Evolutionary conservation across 2,329 filamentous ascomycete genomes (phyloP), one percentile per base, ranked within the genome.

Genomic region (Daldinia eschscholtzii): DNA sequence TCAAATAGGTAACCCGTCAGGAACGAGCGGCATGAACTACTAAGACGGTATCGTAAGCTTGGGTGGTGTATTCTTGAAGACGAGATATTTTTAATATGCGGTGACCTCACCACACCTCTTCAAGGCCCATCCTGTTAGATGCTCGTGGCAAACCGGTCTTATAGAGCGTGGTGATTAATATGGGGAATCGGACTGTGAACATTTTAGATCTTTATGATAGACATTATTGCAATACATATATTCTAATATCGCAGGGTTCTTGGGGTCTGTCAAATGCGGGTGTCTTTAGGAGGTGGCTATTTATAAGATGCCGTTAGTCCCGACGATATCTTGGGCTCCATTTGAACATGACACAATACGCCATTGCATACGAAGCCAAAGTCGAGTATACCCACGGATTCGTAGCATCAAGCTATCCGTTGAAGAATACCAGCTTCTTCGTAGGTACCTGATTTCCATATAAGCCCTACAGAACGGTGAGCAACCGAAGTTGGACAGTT

Each of bases 141-240:
- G 61, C 39, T 33, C 56, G 46, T 52, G 20, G 46, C 18, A 50
- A 57, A 58, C 23, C 46, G 28, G 18, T 12, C 33, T 4, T 33
- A 26, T n/a, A 50, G 41, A 13, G 65, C 46, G 65, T 68, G 59
- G 58, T 9, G 59, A 52, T 61, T 64, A 68, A 71, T 71, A 66
- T 62, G 60, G 60, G 63, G 56, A 68, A 46, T 15, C 62, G 62
- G 59, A 30, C 57, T 68, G 56, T 18, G 12, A 60, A 41, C 33
- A 39, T 39, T 37, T 64, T 18, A 58, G 57, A 61, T 66, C 52
- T 68, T 30, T 30, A 56, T 44, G 56, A 61, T 52, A 53, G 48
- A 4, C 13, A 61, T 12, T n/a, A 12, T 37, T 35, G 15, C 6
- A 30, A 61, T 39, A 15, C 15, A 20, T 18, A 18, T 15, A 20